Base-by-base conservation (phyloP, 2,329 filamentous ascomycete genomes). In the Hypomyces perniciosus region DNA sequence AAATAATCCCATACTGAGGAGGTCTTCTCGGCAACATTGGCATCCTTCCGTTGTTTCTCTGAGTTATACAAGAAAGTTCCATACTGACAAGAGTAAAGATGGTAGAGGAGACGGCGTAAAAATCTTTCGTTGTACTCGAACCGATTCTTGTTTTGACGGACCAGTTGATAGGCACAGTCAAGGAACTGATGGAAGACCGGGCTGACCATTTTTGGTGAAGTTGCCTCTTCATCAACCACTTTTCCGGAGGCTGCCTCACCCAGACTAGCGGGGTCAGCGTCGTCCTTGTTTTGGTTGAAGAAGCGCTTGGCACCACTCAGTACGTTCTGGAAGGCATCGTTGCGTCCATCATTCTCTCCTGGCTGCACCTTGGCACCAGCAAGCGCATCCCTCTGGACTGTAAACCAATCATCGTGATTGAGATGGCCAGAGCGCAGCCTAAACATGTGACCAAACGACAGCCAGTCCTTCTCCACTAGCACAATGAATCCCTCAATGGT, bases 41-140 rank as follows among this genome's bases (percentile, higher is more conserved):
- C 79, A 40, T 93, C 86, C 12, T 81, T 73, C 4, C 93, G 84
- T 61, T 96, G 88, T 62, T 90, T 93, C 67, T 99, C 93, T 50
- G 83, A 95, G 70, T 99, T 96, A 69, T 88, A 96, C 5, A 99
- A 76, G 65, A 99, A 99, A 0, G 92, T 96, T 42, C 93, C 93
- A 57, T 96, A 99, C 65, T 99, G 93, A 58, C 91, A 96, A 1
- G 92, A 92, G 65, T 97, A 92, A 1, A 95, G 79, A 65, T 99
- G 93, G 64, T 97, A 99, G 2, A 97, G 76, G 3, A 99, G 74
- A 20, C 93, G 83, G 28, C 90, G 81, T 6, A 99, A 73, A 67
- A 99, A 97, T 4, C 92, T 84, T 66, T 97, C 93, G 59, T 95
- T 97, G 70, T 90, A 99, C 66, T 99, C 92, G 64, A 99, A 99